Evolutionary conservation across 2,329 filamentous ascomycete genomes (phyloP).

Genomic region (Graphilbum ipis-grandicollis): DNA sequence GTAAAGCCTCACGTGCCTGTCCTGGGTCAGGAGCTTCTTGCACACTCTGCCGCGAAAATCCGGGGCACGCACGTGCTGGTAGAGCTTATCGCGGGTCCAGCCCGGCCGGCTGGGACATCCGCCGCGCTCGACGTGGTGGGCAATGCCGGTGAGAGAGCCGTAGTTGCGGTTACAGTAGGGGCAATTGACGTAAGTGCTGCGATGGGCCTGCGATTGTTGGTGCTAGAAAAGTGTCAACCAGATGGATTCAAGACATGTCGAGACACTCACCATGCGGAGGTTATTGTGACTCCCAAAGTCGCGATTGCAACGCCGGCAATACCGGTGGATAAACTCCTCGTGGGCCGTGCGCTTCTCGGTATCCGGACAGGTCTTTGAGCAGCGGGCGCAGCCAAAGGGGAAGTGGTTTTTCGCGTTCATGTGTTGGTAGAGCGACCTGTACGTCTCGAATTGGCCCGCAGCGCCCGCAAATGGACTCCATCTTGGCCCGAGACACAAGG

Average conservation of each 20-base stretch:
- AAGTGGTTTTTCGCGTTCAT: conserved; percentile 4
- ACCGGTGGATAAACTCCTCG: neutral
- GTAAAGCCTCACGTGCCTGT: no score
- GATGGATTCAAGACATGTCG: neutral
- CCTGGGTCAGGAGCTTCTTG: conserved; percentile 30
- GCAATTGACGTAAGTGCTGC: conserved; percentile 25
- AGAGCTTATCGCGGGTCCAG: conserved; percentile 30
- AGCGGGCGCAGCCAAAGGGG: conserved; percentile 1
- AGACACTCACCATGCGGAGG: conserved; percentile 13
- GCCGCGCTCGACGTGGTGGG: conserved; percentile 38
- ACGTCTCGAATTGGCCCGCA: no score
- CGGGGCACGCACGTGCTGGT: conserved; percentile 22
- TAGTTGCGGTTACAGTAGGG: conserved; percentile 33
- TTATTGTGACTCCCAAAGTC: neutral
- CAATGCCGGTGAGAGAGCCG: conserved; percentile 33
- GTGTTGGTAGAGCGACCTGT: conserved; percentile 2
- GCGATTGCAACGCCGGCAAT: neutral
- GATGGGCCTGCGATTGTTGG: conserved; percentile 32
- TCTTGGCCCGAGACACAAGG: no score
- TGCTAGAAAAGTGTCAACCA: conserved; percentile 24
- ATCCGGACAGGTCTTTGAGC: conserved; percentile 2
- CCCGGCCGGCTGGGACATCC: conserved; percentile 26
- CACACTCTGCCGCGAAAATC: conserved; percentile 32
- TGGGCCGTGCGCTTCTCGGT: neutral
- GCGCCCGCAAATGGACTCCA: neutral